Evolutionary conservation across 257 asterid genomes (phyloP).

Genomic region (Fraxinus americana): DNA sequence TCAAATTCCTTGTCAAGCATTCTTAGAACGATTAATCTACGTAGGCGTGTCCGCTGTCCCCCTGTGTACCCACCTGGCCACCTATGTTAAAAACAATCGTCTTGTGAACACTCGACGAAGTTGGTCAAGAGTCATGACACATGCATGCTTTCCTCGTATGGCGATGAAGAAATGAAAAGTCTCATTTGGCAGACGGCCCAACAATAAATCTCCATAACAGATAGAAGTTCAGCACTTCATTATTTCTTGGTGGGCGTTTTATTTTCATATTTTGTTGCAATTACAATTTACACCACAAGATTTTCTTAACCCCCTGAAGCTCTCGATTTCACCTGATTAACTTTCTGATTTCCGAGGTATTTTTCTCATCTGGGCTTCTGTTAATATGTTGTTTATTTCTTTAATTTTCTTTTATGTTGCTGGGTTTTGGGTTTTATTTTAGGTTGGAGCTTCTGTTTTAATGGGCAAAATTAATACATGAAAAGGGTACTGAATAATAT

Average conservation of each 20-base stretch:
- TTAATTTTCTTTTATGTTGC: constrained; percentile 7
- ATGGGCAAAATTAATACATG: neutral
- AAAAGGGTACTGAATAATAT: neutral
- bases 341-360: neutral
- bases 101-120: neutral
- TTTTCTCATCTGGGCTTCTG: constrained; percentile 18
- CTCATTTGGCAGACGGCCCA: neutral
- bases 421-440: neutral
- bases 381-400: neutral
- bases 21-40: too few species aligned
- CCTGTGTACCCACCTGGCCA: too few species aligned
- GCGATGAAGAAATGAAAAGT: neutral
- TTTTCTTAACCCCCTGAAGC: neutral
- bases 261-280: too few species aligned
- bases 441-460: too few species aligned
- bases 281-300: too few species aligned
- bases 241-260: too few species aligned
- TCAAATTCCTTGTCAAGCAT: too few species aligned
- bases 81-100: too few species aligned
- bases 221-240: too few species aligned
- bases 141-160: neutral
- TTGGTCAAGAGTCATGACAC: neutral
- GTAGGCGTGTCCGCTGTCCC: too few species aligned
- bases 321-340: neutral
- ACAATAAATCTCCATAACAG: too few species aligned